These are phyloP conservation scores for Russula sp. DNA, from an alignment of 768 basidiomycete genomes.

Conservation along the genomic window DNA sequence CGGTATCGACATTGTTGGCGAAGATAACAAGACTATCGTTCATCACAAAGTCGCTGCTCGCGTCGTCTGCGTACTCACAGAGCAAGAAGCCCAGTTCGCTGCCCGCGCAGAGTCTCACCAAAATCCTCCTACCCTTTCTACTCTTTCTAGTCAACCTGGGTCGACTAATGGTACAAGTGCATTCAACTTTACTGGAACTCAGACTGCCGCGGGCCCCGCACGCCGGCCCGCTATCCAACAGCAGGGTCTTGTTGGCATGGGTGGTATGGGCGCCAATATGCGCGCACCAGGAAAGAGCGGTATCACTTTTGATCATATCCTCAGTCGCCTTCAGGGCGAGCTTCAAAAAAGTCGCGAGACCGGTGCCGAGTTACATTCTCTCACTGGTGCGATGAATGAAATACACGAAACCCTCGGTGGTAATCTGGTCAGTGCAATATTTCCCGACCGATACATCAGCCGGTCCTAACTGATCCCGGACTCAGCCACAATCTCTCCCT, in stretches of 20 bases:
- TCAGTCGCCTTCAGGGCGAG: constrained; percentile 84
- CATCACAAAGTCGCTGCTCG: constrained; percentile 98
- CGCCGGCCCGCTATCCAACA: constrained; percentile 54
- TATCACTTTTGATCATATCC: constrained; percentile 86
- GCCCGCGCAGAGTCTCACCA: constrained; percentile 66
- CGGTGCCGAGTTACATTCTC: constrained; percentile 71
- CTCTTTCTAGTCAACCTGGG: constrained; percentile 34
- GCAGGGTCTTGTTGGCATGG: constrained; percentile 63
- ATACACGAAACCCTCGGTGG: constrained; percentile 90
- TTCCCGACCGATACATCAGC: background rate
- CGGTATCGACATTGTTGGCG: constrained; percentile 97
- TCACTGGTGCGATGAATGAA: constrained; percentile 79
- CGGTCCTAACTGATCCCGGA: background rate
- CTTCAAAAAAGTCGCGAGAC: constrained; percentile 96
- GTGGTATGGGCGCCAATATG: constrained; percentile 68
- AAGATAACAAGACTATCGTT: constrained; percentile 96
- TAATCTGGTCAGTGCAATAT: constrained; percentile 49
- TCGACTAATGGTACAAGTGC: constrained; percentile 35
- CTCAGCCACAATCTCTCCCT: constrained; percentile 54
- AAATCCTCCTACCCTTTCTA: constrained; percentile 31
- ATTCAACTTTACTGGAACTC: constrained; percentile 41
- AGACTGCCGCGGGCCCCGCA: constrained; percentile 31
- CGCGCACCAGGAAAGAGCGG: constrained; percentile 77
- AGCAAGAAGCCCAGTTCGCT: constrained; percentile 77
- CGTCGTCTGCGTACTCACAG: constrained; percentile 80